A percentile compares a stretch with the other conserved stretches of the same genome.
Evolutionary conservation across 352 stramenopile species (phyloP).

Genomic region (Phytophthora ohioensis): DNA sequence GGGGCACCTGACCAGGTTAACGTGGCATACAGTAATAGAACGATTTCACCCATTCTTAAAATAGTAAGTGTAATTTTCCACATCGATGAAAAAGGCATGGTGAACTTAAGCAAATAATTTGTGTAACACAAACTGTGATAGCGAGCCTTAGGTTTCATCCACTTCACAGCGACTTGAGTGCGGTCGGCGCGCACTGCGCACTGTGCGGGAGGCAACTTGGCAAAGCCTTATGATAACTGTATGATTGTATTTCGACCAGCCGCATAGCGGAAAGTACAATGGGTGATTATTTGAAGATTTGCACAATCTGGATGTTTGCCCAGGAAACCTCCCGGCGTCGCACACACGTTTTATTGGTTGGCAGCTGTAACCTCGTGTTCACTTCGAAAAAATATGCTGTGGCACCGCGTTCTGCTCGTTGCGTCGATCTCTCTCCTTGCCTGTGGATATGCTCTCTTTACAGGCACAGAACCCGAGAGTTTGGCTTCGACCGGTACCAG

Average conservation of each 20-base stretch:
- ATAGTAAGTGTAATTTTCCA: too few relatives aligned
- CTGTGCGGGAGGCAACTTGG: neutral
- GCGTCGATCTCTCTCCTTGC: neutral
- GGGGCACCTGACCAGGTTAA: too few relatives aligned
- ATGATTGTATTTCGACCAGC: neutral
- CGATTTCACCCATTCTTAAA: too few relatives aligned
- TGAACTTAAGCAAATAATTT: too few relatives aligned
- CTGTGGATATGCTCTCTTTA: neutral
- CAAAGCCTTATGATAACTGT: slow-evolving; percentile 3
- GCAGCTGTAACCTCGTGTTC: neutral
- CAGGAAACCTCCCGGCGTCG: neutral
- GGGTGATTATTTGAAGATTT: slow-evolving; percentile 1
- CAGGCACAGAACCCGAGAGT: too few relatives aligned
- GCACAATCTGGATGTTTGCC: slow-evolving; percentile 5
- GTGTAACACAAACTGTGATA: too few relatives aligned
- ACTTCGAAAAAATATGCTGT: slow-evolving; percentile 14
- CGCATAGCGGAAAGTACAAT: too few relatives aligned
- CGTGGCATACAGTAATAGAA: too few relatives aligned
- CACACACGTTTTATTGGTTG: neutral
- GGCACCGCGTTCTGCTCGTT: slow-evolving; percentile 5
- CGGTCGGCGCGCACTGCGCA: too few relatives aligned
- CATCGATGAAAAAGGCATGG: too few relatives aligned
- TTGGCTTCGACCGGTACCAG: neutral
- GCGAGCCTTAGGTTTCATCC: too few relatives aligned
- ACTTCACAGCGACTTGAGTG: too few relatives aligned